These are phyloP conservation scores for Hypomontagnella submonticulosa DNA, from an alignment of 495 filamentous ascomycete species.

Conservation along the genomic window DNA sequence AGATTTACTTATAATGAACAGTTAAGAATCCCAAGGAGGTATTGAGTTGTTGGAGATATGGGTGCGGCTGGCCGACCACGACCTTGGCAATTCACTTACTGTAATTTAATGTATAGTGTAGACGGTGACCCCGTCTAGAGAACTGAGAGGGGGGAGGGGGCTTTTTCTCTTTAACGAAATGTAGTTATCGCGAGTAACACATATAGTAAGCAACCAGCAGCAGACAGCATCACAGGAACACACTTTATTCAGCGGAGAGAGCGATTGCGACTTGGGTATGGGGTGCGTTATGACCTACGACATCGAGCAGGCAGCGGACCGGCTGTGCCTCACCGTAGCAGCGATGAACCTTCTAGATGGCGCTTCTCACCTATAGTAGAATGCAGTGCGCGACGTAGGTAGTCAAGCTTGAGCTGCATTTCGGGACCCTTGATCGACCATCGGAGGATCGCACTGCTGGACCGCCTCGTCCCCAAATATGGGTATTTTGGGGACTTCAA, in stretches of 20 bases:
- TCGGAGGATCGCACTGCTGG: slow-evolving; percentile 25
- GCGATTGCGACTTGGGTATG: slow-evolving; percentile 3
- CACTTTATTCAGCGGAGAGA: background rate
- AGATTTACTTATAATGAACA: slow-evolving; percentile 13
- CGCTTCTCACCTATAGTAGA: slow-evolving; percentile 9
- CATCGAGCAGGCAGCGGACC: slow-evolving; percentile 7
- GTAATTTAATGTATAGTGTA: slow-evolving; percentile 17
- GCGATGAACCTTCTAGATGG: slow-evolving; percentile 10
- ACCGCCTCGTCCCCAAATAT: slow-evolving; percentile 20
- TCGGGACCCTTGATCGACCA: slow-evolving; percentile 37
- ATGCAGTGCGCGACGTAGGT: slow-evolving; percentile 11
- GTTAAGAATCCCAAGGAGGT: slow-evolving; percentile 4
- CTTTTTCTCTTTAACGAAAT: slow-evolving; percentile 5
- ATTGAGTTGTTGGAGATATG: slow-evolving; percentile 6
- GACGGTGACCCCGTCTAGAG: slow-evolving; percentile 1
- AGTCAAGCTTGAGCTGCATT: slow-evolving; percentile 22
- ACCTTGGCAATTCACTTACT: slow-evolving; percentile 26
- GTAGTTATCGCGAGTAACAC: slow-evolving; percentile 14
- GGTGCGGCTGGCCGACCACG: slow-evolving; percentile 13
- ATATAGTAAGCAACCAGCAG: slow-evolving; percentile 34
- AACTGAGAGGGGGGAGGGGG: background rate
- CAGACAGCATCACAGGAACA: background rate
- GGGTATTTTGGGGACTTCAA: slow-evolving; percentile 15
- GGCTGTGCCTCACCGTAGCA: slow-evolving; percentile 6
- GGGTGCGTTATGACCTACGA: slow-evolving; percentile 13